Percentiles rank a stretch among this genome's conserved stretches.
Conservation (phyloP, 1,284 basidiomycete species). For the Athelia sp. region DNA sequence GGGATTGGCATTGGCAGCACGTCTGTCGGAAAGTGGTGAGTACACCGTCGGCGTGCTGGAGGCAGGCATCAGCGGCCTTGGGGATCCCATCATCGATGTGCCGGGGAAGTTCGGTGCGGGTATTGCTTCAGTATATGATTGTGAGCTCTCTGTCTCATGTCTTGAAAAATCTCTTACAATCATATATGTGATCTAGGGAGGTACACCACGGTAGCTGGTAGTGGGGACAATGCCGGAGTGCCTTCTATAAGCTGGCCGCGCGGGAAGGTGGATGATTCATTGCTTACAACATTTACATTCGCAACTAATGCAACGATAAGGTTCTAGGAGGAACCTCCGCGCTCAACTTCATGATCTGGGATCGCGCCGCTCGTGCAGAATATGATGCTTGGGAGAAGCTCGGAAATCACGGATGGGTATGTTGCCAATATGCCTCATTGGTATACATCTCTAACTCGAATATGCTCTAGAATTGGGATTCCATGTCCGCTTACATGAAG, state of each 20-base stretch:
- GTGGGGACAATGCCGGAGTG: background rate
- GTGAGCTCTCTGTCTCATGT: background rate
- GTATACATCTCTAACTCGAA: too few relatives aligned
- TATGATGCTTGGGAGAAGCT: slow-evolving; percentile 7
- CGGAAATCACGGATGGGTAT: slow-evolving; percentile 1
- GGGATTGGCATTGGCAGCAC: background rate
- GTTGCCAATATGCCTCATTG: background rate
- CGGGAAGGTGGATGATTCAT: too few relatives aligned
- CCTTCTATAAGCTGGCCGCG: background rate
- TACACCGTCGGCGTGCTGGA: background rate
- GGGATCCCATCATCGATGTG: slow-evolving; percentile 8
- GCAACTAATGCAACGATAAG: background rate
- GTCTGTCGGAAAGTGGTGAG: background rate
- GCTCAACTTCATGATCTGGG: slow-evolving; percentile 9
- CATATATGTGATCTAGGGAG: background rate
- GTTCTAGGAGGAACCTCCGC: slow-evolving; percentile 10
- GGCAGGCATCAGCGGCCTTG: slow-evolving; percentile 7
- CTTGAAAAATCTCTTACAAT: background rate
- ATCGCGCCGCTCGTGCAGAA: slow-evolving; percentile 6
- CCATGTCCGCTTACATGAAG: slow-evolving; percentile 16
- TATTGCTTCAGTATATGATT: background rate
- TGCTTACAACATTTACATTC: background rate
- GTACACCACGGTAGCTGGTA: background rate
- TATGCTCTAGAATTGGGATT: slow-evolving; percentile 11
- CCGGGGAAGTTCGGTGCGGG: background rate